phyloP scores from a whole-genome alignment of 1,139 yeast species.

The Yamadazyma songkhlaensis region DNA sequence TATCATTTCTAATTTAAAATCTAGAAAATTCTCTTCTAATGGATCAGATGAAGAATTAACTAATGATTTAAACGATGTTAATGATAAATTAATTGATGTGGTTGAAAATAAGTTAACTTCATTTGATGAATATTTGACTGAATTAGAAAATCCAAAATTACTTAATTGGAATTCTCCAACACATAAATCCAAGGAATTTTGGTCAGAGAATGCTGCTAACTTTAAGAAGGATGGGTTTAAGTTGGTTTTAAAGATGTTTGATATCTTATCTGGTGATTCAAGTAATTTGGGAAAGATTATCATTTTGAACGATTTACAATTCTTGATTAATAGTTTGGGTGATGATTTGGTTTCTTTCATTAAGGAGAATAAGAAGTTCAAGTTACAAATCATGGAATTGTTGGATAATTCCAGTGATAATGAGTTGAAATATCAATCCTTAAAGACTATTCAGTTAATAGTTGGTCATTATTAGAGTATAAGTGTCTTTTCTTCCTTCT shows the following conservation, averaged over 20 bases:
- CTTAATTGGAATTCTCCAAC: conserved; percentile 89
- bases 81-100: conserved; percentile 62
- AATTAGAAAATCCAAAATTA: conserved; percentile 71
- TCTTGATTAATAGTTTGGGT: conserved; percentile 41
- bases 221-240: conserved; percentile 81
- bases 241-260: conserved; percentile 53
- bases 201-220: conserved; percentile 76
- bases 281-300: conserved; percentile 33
- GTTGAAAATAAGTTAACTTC: conserved; percentile 76
- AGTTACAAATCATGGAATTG: conserved; percentile 78
- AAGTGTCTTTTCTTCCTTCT: background rate
- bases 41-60: conserved; percentile 81
- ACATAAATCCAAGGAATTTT: conserved; percentile 81
- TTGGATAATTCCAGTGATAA: conserved; percentile 71
- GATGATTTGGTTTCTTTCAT: conserved; percentile 72
- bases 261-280: conserved; percentile 27
- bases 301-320: conserved; percentile 54
- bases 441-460: conserved; percentile 87
- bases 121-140: conserved; percentile 88
- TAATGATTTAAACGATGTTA: conserved; percentile 61
- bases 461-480: conserved; percentile 59
- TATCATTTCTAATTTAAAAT: conserved; percentile 64
- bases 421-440: conserved; percentile 91
- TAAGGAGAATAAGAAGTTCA: conserved; percentile 47
- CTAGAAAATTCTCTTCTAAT: conserved; percentile 78